phyloP scores from a whole-genome alignment of 805 yeast species.

The Candida succiphila region DNA sequence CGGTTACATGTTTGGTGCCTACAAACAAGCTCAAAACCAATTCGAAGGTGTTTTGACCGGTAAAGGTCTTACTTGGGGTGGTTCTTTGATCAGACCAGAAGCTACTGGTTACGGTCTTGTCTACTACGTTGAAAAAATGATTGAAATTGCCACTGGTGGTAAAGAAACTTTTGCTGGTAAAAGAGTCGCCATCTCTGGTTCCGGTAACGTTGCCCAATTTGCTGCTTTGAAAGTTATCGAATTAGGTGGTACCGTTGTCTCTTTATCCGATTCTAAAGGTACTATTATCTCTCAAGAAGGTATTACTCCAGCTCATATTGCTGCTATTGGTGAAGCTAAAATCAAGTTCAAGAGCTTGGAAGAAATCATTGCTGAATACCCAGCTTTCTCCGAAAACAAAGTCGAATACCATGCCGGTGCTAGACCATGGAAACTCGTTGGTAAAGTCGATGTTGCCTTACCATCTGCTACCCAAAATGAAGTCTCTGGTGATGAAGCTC shows the following conservation, averaged over 20 bases:
- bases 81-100: slow-evolving; percentile 97
- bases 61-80: slow-evolving; percentile 98
- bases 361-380: slow-evolving; percentile 48
- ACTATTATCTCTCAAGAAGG: slow-evolving; percentile 70
- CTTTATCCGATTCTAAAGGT: slow-evolving; percentile 94
- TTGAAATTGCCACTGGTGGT: slow-evolving; percentile 84
- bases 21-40: slow-evolving; percentile 81
- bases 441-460: slow-evolving; percentile 87
- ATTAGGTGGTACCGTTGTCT: slow-evolving; percentile 91
- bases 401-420: slow-evolving; percentile 85
- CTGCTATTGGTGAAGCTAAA: slow-evolving; percentile 68
- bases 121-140: slow-evolving; percentile 96
- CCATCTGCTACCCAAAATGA: slow-evolving; percentile 99
- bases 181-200: slow-evolving; percentile 93
- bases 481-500: slow-evolving; percentile 94
- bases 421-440: slow-evolving; percentile 93
- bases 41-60: slow-evolving; percentile 98
- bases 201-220: slow-evolving; percentile 98
- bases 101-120: slow-evolving; percentile 98
- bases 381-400: slow-evolving; percentile 45
- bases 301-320: slow-evolving; percentile 74
- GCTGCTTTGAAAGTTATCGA: slow-evolving; percentile 97
- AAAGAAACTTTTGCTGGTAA: slow-evolving; percentile 87
- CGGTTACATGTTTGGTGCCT: slow-evolving; percentile 94
- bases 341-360: slow-evolving; percentile 67